Evolutionary conservation across 2,329 filamentous ascomycete species (phyloP).

Genomic region (Drechmeria coniospora): DNA sequence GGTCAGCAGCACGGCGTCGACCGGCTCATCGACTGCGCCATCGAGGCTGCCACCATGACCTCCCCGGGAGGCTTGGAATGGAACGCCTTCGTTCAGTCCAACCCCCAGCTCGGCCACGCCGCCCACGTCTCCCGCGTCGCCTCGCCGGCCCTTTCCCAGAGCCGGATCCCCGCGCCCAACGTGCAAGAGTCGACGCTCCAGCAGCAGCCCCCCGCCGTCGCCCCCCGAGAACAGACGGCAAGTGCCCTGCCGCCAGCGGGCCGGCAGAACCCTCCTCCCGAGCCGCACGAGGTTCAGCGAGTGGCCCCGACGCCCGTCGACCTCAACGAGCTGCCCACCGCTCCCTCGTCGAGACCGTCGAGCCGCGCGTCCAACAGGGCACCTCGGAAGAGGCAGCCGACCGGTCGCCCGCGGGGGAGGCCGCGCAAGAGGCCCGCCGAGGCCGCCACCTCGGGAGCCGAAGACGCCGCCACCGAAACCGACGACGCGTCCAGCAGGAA

Average conservation of each 20-base stretch:
- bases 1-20: conserved; percentile 4
- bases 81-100: conserved; percentile 61
- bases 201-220: background rate
- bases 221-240: conserved; percentile 8
- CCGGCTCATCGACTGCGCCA: conserved; percentile 16
- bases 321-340: conserved; percentile 5
- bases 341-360: conserved; percentile 36
- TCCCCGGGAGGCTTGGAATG: conserved; percentile 58
- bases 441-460: conserved; percentile 61
- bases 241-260: conserved; percentile 10
- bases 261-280: conserved; percentile 5
- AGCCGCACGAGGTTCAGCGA: conserved; percentile 15
- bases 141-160: conserved; percentile 21
- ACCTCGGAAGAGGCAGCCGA: conserved; percentile 25
- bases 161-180: conserved; percentile 2
- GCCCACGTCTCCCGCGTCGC: conserved; percentile 17
- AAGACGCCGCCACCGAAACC: conserved; percentile 46
- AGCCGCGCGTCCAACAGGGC: conserved; percentile 40
- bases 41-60: too few species aligned
- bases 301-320: conserved; percentile 20
- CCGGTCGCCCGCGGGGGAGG: conserved; percentile 39
- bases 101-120: conserved; percentile 35
- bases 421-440: conserved; percentile 38
- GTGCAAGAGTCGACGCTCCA: background rate
- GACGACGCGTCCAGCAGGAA: conserved; percentile 46